These are phyloP conservation scores for Diospyros kaki DNA, from an alignment of 148 eudicot species.

Conservation along the genomic window DNA sequence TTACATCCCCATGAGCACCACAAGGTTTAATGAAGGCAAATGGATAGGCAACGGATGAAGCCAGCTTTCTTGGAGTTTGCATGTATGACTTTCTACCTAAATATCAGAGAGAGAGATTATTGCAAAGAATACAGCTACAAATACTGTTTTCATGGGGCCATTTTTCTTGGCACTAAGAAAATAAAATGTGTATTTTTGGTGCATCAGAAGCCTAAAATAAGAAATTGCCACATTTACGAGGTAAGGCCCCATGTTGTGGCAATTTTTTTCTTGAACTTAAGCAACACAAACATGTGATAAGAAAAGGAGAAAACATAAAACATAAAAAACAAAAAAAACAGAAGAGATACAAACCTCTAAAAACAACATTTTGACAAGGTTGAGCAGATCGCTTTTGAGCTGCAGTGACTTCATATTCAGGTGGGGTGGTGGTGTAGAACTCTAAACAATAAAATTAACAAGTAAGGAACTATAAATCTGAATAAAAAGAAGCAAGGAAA, in stretches of 20 bases:
- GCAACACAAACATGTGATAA: too few relatives aligned
- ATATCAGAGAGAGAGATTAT: slow-evolving; percentile 6
- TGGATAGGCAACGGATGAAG: slow-evolving; percentile 78
- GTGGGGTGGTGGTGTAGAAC: slow-evolving; percentile 29
- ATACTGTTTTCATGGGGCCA: too few relatives aligned
- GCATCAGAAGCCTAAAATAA: background rate
- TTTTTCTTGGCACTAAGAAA: background rate
- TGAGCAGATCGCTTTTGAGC: slow-evolving; percentile 35
- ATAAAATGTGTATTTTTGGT: background rate
- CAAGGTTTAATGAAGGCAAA: slow-evolving; percentile 83
- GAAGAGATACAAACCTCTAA: slow-evolving; percentile 51
- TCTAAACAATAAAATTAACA: slow-evolving; percentile 28
- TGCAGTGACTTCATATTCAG: slow-evolving; percentile 28
- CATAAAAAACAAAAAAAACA: too few relatives aligned
- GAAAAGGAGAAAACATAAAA: too few relatives aligned
- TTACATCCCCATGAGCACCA: slow-evolving; percentile 68
- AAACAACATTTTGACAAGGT: slow-evolving; percentile 51
- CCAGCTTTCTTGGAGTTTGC: slow-evolving; percentile 53
- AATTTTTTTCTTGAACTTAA: background rate
- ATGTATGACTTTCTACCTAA: slow-evolving; percentile 75
- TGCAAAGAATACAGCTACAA: too few relatives aligned
- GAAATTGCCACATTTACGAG: background rate
- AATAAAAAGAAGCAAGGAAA: background rate
- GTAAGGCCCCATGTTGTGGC: background rate
- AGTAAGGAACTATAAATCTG: background rate